phyloP scores from a whole-genome alignment of 2,329 filamentous ascomycete species.

The Reticulascus tulasneorum region DNA sequence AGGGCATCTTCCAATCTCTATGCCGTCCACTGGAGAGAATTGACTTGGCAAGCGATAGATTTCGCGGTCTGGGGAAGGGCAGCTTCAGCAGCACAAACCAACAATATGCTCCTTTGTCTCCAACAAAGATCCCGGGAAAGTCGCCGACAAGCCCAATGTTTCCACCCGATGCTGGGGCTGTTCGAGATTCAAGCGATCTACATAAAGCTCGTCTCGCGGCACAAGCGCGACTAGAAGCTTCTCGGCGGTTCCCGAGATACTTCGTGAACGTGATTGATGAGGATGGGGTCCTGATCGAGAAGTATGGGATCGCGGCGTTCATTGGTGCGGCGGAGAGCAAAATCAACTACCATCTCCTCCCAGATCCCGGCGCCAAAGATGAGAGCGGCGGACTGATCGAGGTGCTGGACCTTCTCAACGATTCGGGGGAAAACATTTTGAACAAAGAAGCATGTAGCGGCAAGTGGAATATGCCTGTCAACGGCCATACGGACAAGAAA shows the following conservation, averaged over 20 bases:
- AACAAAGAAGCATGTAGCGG: slow-evolving; percentile 39
- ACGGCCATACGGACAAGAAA: slow-evolving; percentile 35
- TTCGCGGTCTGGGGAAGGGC: slow-evolving; percentile 23
- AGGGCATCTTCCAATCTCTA: slow-evolving; percentile 64
- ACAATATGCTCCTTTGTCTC: slow-evolving; percentile 17
- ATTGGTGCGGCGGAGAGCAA: slow-evolving; percentile 55
- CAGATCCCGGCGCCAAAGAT: slow-evolving; percentile 54
- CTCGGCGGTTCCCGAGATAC: slow-evolving; percentile 50
- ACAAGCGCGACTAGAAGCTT: slow-evolving; percentile 60
- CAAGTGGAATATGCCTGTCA: slow-evolving; percentile 39
- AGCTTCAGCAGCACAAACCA: slow-evolving; percentile 16
- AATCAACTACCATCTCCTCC: slow-evolving; percentile 57
- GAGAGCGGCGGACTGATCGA: slow-evolving; percentile 53
- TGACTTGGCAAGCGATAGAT: slow-evolving; percentile 47
- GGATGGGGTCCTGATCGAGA: slow-evolving; percentile 45
- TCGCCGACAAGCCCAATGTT: slow-evolving; percentile 31
- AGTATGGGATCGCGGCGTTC: slow-evolving; percentile 55
- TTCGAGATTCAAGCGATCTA: slow-evolving; percentile 39
- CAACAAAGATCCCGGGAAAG: slow-evolving; percentile 26
- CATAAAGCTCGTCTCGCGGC: slow-evolving; percentile 56
- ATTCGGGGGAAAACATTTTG: slow-evolving; percentile 38
- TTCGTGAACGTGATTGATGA: slow-evolving; percentile 55
- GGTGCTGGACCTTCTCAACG: slow-evolving; percentile 45
- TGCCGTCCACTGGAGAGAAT: slow-evolving; percentile 59
- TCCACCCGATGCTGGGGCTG: slow-evolving; percentile 17